Percentiles rank a stretch among this genome's conserved stretches.
These are phyloP conservation scores for Notholithocarpus densiflorus DNA, from an alignment of 306 rosid species.

Conservation along the genomic window DNA sequence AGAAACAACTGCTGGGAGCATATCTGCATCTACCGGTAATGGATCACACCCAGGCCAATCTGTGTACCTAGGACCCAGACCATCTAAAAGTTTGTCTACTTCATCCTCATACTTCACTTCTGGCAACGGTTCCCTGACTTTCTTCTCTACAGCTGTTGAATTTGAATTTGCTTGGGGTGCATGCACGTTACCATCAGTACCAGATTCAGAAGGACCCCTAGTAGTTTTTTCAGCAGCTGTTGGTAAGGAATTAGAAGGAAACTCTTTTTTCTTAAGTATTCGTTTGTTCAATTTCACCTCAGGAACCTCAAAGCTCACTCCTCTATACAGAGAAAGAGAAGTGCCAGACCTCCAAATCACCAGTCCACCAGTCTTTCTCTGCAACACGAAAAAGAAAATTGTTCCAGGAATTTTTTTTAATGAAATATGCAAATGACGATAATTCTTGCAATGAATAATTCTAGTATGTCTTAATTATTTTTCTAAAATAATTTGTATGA, in stretches of 20 bases:
- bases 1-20: conserved; percentile 72
- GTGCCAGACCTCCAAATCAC: conserved; percentile 98
- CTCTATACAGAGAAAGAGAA: conserved; percentile 89
- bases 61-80: conserved; percentile 79
- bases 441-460: background rate
- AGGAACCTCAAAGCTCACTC: conserved; percentile 86
- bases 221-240: conserved; percentile 24
- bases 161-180: conserved; percentile 27
- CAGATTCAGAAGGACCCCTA: conserved; percentile 31
- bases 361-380: conserved; percentile 98
- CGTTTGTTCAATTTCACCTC: conserved; percentile 51
- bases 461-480: background rate
- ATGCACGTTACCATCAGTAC: conserved; percentile 31
- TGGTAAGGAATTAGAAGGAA: conserved; percentile 33
- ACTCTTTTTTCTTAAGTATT: conserved; percentile 40
- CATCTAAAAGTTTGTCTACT: conserved; percentile 69
- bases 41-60: conserved; percentile 96
- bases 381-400: conserved; percentile 20
- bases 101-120: conserved; percentile 73
- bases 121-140: conserved; percentile 30
- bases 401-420: conserved; percentile 10
- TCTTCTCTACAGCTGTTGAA: conserved; percentile 34
- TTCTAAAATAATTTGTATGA: background rate
- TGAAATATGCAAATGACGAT: background rate
- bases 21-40: conserved; percentile 85